Base-by-base conservation (phyloP, 1,139 yeast genomes). In the Kluyveromyces sp. region DNA sequence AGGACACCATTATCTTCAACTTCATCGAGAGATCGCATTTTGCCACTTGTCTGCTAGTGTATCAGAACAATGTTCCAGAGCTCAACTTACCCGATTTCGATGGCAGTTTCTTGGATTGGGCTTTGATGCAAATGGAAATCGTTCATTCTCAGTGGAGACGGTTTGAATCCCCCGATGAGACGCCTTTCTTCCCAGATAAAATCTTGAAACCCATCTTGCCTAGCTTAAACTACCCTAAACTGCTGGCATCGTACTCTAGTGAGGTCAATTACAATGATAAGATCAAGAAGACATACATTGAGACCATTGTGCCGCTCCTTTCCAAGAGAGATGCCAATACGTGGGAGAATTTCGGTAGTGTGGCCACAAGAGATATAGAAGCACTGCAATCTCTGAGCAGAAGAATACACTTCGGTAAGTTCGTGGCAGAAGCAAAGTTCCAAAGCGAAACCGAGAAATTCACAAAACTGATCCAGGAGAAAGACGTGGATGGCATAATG, bases 371-470 rank as follows among this genome's bases (percentile, higher is more conserved):
- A 52, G 98, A 92, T 60, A 83, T 92, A 47, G 95, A 84, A 53
- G 78, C 85, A 53, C 71, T 92, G 51, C 96, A 89, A 63, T 81
- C 95, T 3, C 68, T 92, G 40, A 84, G 95, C n/a, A 74, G 98
- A 57, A 76, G 98, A 60, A 87, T 92, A 53, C 98, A 92, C 66
- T 92, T 92, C 66, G 98, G 97, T 42, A 86, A 84, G 65, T 92
- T 92, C 69, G 98, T 92, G 4, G 98, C 98, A 4, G 98, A 92
- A 62, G 83, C 95, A 35, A 92, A 92, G 66, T 92, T 78, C 63
- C 82, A 74, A 56, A 66, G 71, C 25, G 94, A 89, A 52, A 74
- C 71, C 36, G 85, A 76, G 42, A 64, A 64, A 43, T 88, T 81
- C 66, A 78, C 77, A 1, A 67, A 73, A 54, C 67, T 88, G 55